Evolutionary conservation across 1,139 yeast genomes (phyloP), one percentile per base, ranked within the genome.

Genomic region (Geotrichum fermentans): DNA sequence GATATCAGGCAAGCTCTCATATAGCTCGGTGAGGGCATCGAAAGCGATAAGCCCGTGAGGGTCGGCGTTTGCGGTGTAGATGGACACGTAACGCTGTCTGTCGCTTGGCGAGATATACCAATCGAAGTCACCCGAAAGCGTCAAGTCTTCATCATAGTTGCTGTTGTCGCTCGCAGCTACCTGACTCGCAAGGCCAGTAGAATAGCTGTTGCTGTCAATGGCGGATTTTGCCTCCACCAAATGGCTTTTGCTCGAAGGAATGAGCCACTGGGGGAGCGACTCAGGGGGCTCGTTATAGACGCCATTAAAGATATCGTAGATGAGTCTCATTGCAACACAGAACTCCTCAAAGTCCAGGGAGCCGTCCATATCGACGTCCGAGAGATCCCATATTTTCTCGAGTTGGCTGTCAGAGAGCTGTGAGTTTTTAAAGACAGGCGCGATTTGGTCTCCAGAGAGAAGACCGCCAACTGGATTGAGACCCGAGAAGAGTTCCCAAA

Each of bases 61-160:
- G 68, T 92, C 97, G 46, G 86, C 71, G 51, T 87, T 82, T 34
- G 86, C 75, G 45, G 81, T 74, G 64, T 89, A 86, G 41, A 92
- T 80, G 26, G 85, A 73, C 60, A 87, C 94, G 67, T 92, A 94
- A 10, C 84, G 78, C 2, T 79, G 62, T 61, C 82, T 80, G 61
- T 92, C 97, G 6, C 82, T 75, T 17, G 97, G 97, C 3, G 96
- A 82, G 56, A 92, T 89, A 69, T 92, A 92, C 98, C 98, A 92
- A 63, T 90, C 96, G 63, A 92, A 86, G 60, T 85, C 86, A 44
- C 80, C 77, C 33, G 82, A 73, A 49, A 84, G 72, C 5, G 73
- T 67, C 45, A 73, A 71, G 37, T 78, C 82, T 47, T 77, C 77
- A 56, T 78, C 79, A 52, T 78, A 80, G 57, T 75, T 77, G 50